These are phyloP conservation scores for Spathaspora arborariae DNA, from an alignment of 805 yeast genomes.

Conservation along the genomic window DNA sequence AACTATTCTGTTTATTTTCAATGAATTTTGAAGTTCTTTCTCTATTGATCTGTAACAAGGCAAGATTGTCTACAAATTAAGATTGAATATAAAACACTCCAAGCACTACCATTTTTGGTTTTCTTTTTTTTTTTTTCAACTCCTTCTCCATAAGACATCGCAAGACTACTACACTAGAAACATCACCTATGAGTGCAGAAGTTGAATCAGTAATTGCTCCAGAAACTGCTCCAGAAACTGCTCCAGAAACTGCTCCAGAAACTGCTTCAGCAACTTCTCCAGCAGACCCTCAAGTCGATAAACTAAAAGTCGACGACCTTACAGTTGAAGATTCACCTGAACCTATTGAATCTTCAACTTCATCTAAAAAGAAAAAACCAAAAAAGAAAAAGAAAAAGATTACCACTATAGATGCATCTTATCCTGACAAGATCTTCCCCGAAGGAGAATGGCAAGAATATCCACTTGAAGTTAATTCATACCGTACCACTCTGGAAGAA, in stretches of 20 bases:
- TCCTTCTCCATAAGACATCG: too few species aligned
- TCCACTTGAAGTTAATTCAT: conserved; percentile 56
- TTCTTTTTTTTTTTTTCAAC: not conserved
- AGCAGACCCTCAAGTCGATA: conserved; percentile 10
- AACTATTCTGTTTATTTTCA: too few species aligned
- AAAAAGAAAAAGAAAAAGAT: conserved; percentile 51
- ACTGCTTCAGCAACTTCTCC: conserved; percentile 4
- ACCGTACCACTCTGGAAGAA: conserved; percentile 84
- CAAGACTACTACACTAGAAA: not conserved
- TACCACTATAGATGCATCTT: conserved; percentile 62
- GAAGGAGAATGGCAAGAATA: conserved; percentile 88
- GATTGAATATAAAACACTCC: too few species aligned
- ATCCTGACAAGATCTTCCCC: conserved; percentile 72
- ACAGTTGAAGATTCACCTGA: not conserved
- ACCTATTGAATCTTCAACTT: conserved; percentile 30
- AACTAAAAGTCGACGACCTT: conserved; percentile 9
- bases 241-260: not conserved
- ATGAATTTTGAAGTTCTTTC: too few species aligned
- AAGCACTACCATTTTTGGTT: not conserved
- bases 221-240: not conserved
- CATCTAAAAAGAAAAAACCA: conserved; percentile 36
- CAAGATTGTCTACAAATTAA: too few species aligned
- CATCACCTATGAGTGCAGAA: not conserved
- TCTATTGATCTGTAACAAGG: too few species aligned
- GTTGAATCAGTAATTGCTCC: too few species aligned